A percentile compares a stretch with the other conserved stretches of the same genome.
Evolutionary conservation across 805 yeast genomes (phyloP).

Genomic region (Monosporozyma aerobia): DNA sequence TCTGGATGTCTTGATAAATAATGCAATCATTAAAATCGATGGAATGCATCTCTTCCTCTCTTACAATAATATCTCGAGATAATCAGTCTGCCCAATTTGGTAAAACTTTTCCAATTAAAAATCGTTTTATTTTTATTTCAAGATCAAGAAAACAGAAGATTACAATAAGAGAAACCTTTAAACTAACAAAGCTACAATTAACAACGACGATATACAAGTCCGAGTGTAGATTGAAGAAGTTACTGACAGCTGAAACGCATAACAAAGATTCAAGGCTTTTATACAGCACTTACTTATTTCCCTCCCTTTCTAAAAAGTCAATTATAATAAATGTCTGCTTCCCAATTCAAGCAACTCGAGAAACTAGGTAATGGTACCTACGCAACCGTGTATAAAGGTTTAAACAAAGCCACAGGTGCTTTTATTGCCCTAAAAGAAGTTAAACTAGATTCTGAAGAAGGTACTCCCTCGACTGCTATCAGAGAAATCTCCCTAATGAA

Average conservation of each 20-base stretch:
- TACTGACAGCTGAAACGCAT: neutral
- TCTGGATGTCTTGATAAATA: no score
- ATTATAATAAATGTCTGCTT: slow-evolving; percentile 13
- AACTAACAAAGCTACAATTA: neutral
- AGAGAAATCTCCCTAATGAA: slow-evolving; percentile 90
- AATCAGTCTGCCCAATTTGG: neutral
- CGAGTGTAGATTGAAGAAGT: neutral
- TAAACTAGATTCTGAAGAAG: slow-evolving; percentile 93
- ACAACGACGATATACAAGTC: neutral
- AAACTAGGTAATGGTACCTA: slow-evolving; percentile 61
- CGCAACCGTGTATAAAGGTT: slow-evolving; percentile 95
- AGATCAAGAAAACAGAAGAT: neutral
- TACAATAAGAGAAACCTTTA: neutral
- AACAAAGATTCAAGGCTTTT: neutral
- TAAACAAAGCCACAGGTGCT: slow-evolving; percentile 86
- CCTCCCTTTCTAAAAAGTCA: neutral
- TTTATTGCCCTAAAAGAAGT: slow-evolving; percentile 93
- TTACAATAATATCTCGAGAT: neutral
- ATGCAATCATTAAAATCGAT: no score
- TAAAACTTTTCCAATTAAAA: neutral
- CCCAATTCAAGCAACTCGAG: slow-evolving; percentile 30
- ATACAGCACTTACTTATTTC: no score
- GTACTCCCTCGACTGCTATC: slow-evolving; percentile 97
- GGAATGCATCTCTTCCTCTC: neutral
- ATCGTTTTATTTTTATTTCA: neutral